These are phyloP conservation scores for Myochromella boudieri DNA, from an alignment of 768 basidiomycete genomes.

Conservation along the genomic window DNA sequence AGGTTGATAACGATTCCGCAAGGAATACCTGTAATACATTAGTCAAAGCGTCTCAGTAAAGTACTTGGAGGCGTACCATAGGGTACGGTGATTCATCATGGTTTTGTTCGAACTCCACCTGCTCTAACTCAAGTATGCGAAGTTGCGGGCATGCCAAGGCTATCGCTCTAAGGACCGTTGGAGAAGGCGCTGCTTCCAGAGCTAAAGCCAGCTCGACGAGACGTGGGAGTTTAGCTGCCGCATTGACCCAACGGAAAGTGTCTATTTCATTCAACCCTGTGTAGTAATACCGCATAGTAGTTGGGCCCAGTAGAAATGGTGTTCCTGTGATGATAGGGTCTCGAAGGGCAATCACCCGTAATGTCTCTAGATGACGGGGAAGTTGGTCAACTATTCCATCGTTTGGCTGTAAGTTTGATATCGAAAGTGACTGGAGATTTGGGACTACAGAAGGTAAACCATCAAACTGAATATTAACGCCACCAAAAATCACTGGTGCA, in stretches of 20 bases:
- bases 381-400: conserved; percentile 1
- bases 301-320: too few species aligned
- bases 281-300: not conserved
- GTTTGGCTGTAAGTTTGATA: conserved; percentile 3
- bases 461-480: too few species aligned
- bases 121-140: conserved; percentile 1
- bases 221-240: not conserved
- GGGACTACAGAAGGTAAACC: not conserved
- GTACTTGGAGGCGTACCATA: too few species aligned
- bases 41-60: too few species aligned
- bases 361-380: not conserved
- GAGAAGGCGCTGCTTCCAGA: not conserved
- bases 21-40: too few species aligned
- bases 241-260: not conserved
- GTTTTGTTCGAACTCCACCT: conserved; percentile 1
- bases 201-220: not conserved
- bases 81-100: too few species aligned
- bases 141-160: conserved; percentile 4
- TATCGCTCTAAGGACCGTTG: not conserved
- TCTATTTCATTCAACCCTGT: not conserved
- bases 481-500: too few species aligned
- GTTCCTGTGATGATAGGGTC: not conserved
- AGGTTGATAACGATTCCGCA: too few species aligned
- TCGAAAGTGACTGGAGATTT: not conserved
- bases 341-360: not conserved